These are phyloP conservation scores for Acer campestre DNA, from an alignment of 345 rosid genomes.

Conservation along the genomic window DNA sequence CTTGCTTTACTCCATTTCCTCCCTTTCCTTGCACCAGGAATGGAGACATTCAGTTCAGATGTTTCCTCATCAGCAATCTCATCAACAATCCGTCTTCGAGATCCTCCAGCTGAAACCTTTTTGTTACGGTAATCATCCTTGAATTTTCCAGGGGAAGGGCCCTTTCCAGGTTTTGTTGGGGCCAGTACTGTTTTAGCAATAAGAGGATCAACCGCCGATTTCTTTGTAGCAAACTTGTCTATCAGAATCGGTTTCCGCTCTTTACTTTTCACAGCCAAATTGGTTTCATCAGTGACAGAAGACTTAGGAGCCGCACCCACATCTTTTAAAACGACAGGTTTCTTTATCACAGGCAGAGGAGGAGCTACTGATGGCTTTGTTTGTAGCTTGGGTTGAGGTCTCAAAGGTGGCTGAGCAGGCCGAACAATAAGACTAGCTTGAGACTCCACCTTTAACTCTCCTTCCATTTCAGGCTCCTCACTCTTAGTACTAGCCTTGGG, in stretches of 20 bases:
- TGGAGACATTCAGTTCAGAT: conserved; percentile 56
- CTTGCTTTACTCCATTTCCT: conserved; percentile 99
- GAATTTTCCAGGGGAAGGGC: conserved; percentile 68
- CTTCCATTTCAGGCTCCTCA: conserved; percentile 30
- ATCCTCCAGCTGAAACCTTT: conserved; percentile 55
- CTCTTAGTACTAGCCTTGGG: conserved; percentile 43
- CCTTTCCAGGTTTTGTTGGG: conserved; percentile 76
- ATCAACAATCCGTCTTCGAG: conserved; percentile 56
- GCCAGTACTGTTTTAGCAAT: conserved; percentile 71
- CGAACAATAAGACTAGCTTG: conserved; percentile 37
- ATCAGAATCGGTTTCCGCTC: conserved; percentile 86
- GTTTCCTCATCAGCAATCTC: conserved; percentile 73
- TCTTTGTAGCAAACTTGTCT: conserved; percentile 89
- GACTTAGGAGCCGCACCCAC: conserved; percentile 63
- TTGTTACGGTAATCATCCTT: conserved; percentile 70
- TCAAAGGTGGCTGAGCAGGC: conserved; percentile 58
- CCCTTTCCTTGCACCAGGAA: conserved; percentile 84
- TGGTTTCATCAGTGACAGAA: conserved; percentile 38
- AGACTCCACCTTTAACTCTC: conserved; percentile 37
- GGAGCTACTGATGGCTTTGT: conserved; percentile 70
- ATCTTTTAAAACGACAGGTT: conserved; percentile 77
- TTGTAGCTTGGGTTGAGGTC: conserved; percentile 74
- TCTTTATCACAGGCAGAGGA: conserved; percentile 57
- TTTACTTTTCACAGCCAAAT: conserved; percentile 49
- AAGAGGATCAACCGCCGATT: conserved; percentile 66